Conservation (phyloP, 2,329 filamentous ascomycete genomes). For the Ophiocordyceps camponoti-floridani region DNA sequence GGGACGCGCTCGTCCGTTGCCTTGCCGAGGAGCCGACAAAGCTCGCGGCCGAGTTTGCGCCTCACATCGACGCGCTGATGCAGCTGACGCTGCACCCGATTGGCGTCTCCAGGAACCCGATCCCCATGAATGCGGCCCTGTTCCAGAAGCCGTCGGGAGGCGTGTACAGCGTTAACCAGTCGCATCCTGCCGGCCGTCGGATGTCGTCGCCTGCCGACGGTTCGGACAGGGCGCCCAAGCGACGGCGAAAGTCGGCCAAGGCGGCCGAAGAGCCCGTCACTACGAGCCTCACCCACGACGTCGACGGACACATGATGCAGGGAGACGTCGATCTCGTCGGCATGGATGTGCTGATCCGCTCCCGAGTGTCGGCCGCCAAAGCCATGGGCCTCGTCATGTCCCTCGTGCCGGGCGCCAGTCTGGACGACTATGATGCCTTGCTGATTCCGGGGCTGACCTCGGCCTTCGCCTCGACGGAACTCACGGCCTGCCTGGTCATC, state of each 20-base stretch:
- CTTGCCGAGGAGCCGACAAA: constrained; percentile 44
- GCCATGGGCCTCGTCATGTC: constrained; percentile 77
- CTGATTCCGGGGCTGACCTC: constrained; percentile 53
- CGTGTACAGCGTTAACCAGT: constrained; percentile 41
- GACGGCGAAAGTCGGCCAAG: constrained; percentile 73
- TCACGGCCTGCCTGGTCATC: constrained; percentile 65
- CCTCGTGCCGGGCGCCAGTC: constrained; percentile 45
- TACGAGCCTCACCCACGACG: constrained; percentile 65
- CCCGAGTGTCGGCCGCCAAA: constrained; percentile 69
- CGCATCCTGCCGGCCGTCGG: constrained; percentile 24
- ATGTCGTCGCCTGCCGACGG: constrained; percentile 30
- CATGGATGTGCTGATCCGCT: constrained; percentile 71
- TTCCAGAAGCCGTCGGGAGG: constrained; percentile 90
- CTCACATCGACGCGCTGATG: constrained; percentile 66
- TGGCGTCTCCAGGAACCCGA: constrained; percentile 74
- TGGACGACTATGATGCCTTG: constrained; percentile 45
- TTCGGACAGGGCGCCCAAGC: constrained; percentile 49
- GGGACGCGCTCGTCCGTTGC: constrained; percentile 58
- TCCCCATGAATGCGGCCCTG: constrained; percentile 76
- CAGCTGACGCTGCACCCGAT: constrained; percentile 77
- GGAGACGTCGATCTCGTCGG: constrained; percentile 92
- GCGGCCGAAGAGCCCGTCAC: constrained; percentile 43
- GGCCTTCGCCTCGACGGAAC: constrained; percentile 67
- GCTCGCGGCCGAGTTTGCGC: constrained; percentile 55
- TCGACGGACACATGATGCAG: constrained; percentile 95